Evolutionary conservation across 2,329 filamentous ascomycete genomes (phyloP), one percentile per base, ranked within the genome.

Genomic region (Microcyclosporella mali): DNA sequence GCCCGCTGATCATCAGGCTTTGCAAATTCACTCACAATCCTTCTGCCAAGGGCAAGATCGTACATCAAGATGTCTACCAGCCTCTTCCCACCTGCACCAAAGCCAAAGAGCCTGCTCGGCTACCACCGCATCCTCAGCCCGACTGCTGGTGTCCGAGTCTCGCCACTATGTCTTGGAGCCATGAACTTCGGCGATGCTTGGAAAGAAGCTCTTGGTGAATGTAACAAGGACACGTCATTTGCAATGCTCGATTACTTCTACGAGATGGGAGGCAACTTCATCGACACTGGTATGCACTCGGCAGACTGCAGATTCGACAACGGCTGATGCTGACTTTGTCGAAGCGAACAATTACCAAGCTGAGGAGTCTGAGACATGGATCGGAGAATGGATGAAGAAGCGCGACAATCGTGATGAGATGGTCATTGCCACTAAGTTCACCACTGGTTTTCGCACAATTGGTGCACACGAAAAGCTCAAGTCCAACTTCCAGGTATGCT

Each of bases 391-490:
- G 54, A 52, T 57, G 53, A 40, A 54, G 46, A 46, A 53, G 46
- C 33, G 46, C 12, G 35, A 51, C 14, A 48, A 48, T 25, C 35
- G 49, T 9, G 46, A 47, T 12, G 37, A 51, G 43, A 76, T 86
- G 63, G 80, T 86, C 16, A 69, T 86, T 18, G 56, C 56, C 31
- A 57, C 56, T 9, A 87, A 87, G 59, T 84, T 72, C 60, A 79
- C 78, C 1, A 81, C 75, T 17, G 75, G 75, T 56, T 84, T 73
- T 61, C 63, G 65, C 18, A 43, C 40, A 11, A 25, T 17, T 29
- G 28, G 19, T 8, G 45, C 17, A 17, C 21, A 43, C 14, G 49
- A 48, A 41, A 43, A 49, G 19, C 32, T 51, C 37, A 46, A 51
- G 43, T 51, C 49, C 6, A 51, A 51, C 32, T 51, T 51, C 43